phyloP scores from a whole-genome alignment of 345 rosid species.

The Geranium brycei region DNA sequence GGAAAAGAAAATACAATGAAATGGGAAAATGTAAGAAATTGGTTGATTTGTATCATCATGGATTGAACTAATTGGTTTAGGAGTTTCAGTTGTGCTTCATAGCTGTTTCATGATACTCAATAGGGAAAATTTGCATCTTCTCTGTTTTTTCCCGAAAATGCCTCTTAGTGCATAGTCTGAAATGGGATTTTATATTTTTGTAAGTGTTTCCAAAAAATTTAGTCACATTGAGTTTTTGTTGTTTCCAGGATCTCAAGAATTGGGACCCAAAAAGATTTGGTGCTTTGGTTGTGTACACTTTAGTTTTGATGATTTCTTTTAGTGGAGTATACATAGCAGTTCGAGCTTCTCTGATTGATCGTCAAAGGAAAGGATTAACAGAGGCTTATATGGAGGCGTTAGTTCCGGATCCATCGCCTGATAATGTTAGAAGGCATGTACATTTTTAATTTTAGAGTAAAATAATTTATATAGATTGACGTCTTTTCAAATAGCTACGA shows the following conservation, averaged over 20 bases:
- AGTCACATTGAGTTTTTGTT: slow-evolving; percentile 1
- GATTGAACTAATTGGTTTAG: neutral
- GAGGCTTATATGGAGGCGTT: slow-evolving; percentile 95
- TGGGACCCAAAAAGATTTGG: slow-evolving; percentile 66
- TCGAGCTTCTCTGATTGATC: slow-evolving; percentile 51
- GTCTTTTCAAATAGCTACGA: too few relatives aligned
- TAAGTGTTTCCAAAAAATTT: too few relatives aligned
- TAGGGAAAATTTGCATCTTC: too few relatives aligned
- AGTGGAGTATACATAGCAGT: slow-evolving; percentile 48
- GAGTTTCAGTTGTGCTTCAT: too few relatives aligned
- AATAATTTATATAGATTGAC: neutral
- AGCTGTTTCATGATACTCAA: too few relatives aligned
- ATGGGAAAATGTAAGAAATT: neutral
- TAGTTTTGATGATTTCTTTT: slow-evolving; percentile 43
- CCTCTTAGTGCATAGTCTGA: too few relatives aligned
- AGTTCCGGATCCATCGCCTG: slow-evolving; percentile 84
- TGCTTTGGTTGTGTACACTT: slow-evolving; percentile 44
- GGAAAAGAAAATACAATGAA: too few relatives aligned
- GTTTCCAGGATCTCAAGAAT: slow-evolving; percentile 54
- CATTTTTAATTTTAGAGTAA: neutral
- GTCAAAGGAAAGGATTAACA: slow-evolving; percentile 52
- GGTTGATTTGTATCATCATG: neutral
- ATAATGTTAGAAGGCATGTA: slow-evolving; percentile 56
- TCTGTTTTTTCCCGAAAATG: too few relatives aligned
- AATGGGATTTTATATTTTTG: too few relatives aligned